These are phyloP conservation scores for Clavariopsis aquatica DNA, from an alignment of 495 filamentous ascomycete genomes.

Conservation along the genomic window DNA sequence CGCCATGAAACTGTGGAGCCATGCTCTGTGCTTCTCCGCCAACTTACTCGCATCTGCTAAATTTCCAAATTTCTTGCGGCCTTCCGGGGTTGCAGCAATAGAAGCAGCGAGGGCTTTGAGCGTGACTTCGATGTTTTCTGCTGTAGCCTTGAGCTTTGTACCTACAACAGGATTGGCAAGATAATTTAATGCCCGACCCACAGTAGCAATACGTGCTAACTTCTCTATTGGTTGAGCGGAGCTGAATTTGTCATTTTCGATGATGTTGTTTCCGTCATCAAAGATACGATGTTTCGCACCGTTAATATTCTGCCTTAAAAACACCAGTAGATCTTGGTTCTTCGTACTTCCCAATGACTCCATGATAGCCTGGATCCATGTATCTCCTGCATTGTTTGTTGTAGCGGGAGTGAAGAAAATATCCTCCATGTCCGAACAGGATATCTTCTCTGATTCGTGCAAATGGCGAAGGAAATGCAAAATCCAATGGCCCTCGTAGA, in stretches of 20 bases:
- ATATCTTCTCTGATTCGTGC: neutral
- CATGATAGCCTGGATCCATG: slow-evolving; percentile 20
- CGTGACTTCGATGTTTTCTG: slow-evolving; percentile 9
- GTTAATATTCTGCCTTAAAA: slow-evolving; percentile 23
- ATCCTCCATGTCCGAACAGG: neutral
- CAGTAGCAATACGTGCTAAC: slow-evolving; percentile 5
- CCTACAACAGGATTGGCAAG: neutral
- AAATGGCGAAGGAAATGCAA: slow-evolving; percentile 5
- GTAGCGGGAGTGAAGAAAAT: slow-evolving; percentile 4
- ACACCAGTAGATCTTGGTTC: slow-evolving; percentile 18
- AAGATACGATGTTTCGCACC: slow-evolving; percentile 15
- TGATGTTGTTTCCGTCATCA: slow-evolving; percentile 11
- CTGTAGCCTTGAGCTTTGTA: neutral
- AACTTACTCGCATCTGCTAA: neutral
- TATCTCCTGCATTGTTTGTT: slow-evolving; percentile 4
- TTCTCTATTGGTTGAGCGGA: neutral
- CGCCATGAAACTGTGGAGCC: neutral
- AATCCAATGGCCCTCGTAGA: slow-evolving; percentile 23
- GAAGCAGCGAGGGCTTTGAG: slow-evolving; percentile 6
- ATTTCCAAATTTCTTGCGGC: neutral
- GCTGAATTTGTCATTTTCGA: neutral
- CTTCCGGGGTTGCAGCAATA: neutral
- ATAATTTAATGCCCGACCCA: slow-evolving; percentile 14
- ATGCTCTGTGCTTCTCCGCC: slow-evolving; percentile 5
- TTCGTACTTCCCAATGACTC: neutral